Base-by-base conservation (phyloP, 2,329 filamentous ascomycete species). In the Aspergillus sp. region DNA sequence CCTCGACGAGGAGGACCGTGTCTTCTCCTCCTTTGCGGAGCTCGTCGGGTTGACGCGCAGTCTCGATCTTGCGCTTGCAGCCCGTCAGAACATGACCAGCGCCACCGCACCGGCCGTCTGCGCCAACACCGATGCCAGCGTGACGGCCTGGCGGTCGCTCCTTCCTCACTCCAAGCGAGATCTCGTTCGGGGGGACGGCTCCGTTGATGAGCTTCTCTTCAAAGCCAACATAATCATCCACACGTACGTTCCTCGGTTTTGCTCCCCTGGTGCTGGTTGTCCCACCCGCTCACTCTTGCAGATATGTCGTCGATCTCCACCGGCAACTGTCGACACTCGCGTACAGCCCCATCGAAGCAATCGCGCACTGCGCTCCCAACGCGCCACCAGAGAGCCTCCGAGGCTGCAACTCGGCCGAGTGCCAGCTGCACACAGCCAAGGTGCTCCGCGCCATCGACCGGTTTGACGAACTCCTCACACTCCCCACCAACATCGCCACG, bases 151-250 rank as follows among this genome's bases (percentile, higher is more conserved):
- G 79, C 61, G 71, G 1, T 69, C 78, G 8, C 67, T 79, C 6
- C 68, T 81, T 3, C 77, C 78, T 1, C 66, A 74, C 8, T 63
- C 64, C 0, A 73, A 75, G 41, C 69, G 68, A 9, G 66, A 71
- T 6, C 63, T 78, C 15, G 71, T 80, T 43, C 84, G 86, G 62
- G 83, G 84, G 65, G 85, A 88, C 65, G 88, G 90, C 45, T 70
- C 69, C 2, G 55, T 72, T 8, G 72, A 74, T 50, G 69, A 72
- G 75, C 89, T 95, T 83, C 87, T 95, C 72, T 95, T 95, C 77
- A 91, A 94, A 73, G 92, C 91, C 1, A 87, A 91, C 66, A 91
- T 93, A 83, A 90, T 94, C 70, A 82, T 82, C 50, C 76, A 83
- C 41, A 69, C 65, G 69, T 73, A 58, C 47, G 66, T 57, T 2